Evolutionary conservation across 169 alveolate species (phyloP).

Genomic region (Plasmodium yoelii): DNA sequence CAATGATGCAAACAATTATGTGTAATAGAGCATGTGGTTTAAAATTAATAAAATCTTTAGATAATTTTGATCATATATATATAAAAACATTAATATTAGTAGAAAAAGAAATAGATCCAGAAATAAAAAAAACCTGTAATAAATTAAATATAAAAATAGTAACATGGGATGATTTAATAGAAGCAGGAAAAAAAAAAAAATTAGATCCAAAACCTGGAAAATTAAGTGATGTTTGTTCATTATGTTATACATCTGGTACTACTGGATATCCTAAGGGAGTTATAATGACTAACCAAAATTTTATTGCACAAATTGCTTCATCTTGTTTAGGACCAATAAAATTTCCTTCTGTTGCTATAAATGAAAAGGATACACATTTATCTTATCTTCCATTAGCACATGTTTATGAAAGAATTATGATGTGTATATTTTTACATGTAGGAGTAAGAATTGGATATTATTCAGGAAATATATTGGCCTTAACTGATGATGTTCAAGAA

Average conservation of each 20-base stretch:
- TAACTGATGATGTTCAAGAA: conserved; percentile 92
- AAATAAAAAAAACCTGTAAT: conserved; percentile 29
- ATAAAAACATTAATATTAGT: conserved; percentile 52
- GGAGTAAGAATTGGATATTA: conserved; percentile 90
- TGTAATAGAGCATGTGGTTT: conserved; percentile 38
- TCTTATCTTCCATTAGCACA: conserved; percentile 97
- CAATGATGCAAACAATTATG: conserved; percentile 75
- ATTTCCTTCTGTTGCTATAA: conserved; percentile 26
- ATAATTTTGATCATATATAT: conserved; percentile 21
- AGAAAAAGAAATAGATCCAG: conserved; percentile 35
- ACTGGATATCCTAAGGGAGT: conserved; percentile 99
- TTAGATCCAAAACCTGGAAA: conserved; percentile 81
- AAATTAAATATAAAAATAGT: conserved; percentile 58
- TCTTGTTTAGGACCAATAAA: conserved; percentile 16
- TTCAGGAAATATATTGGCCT: conserved; percentile 91
- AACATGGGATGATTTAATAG: conserved; percentile 78
- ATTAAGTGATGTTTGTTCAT: conserved; percentile 88
- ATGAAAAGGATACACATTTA: conserved; percentile 88
- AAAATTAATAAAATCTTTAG: conserved; percentile 53
- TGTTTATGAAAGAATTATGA: conserved; percentile 92
- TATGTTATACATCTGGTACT: conserved; percentile 98
- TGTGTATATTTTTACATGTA: conserved; percentile 80
- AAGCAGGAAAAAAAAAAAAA: conserved; percentile 73
- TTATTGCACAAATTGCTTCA: conserved; percentile 23
- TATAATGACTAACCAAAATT: conserved; percentile 89